Percentiles rank a stretch among this genome's conserved stretches.
Conservation (phyloP, 345 rosid genomes). For the Psidium friedrichsthalianum region DNA sequence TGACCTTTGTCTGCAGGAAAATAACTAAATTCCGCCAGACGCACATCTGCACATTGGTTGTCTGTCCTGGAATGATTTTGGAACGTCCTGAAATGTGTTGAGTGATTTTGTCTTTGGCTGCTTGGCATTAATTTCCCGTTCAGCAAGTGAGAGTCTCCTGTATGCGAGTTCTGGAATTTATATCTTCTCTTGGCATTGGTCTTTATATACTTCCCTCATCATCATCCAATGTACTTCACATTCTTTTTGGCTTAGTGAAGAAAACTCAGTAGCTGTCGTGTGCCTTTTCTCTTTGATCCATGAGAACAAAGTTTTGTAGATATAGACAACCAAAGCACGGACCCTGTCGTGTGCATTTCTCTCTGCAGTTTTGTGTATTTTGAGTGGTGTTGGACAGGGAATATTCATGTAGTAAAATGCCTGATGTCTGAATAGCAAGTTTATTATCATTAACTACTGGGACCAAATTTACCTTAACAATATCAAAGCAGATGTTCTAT, state of each 20-base stretch:
- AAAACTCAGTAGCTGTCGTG: not conserved
- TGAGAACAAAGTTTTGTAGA: accelerated
- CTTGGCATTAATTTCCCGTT: not conserved
- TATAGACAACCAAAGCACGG: not conserved
- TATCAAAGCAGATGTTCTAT: accelerated
- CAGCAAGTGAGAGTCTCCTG: not conserved
- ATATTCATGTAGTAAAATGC: not conserved
- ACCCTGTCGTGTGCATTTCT: not conserved
- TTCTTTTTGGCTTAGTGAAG: not conserved
- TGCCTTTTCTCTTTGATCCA: not conserved
- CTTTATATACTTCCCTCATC: not conserved
- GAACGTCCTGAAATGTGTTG: not conserved
- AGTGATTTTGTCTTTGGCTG: not conserved
- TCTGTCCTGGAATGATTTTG: not conserved
- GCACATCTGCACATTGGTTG: not conserved
- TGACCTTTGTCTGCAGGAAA: not conserved
- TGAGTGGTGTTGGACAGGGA: not conserved
- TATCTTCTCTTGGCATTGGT: not conserved
- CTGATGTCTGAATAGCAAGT: not conserved
- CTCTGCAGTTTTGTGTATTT: not conserved
- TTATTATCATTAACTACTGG: not conserved
- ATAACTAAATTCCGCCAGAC: not conserved
- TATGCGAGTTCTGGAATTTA: not conserved
- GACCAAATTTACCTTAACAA: not conserved
- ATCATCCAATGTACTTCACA: not conserved